These are phyloP conservation scores for Falciphora oryzae DNA, from an alignment of 2,329 filamentous ascomycete genomes.

Conservation along the genomic window DNA sequence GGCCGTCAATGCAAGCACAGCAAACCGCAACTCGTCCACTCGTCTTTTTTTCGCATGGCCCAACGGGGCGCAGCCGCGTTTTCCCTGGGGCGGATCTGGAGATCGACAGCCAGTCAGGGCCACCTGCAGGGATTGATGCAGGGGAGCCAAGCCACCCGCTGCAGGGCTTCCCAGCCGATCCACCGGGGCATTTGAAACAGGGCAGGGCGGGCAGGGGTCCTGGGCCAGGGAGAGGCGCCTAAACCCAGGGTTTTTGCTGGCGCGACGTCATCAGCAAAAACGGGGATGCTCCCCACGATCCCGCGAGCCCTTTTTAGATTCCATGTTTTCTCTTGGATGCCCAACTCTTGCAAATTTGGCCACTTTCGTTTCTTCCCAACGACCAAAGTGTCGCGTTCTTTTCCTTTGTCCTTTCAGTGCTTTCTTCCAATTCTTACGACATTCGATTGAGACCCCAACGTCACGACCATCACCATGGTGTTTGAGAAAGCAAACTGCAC, in stretches of 20 bases:
- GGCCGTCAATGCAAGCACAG: background rate
- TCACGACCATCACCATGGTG: slow-evolving; percentile 9
- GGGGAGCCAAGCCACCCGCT: background rate
- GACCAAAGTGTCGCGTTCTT: background rate
- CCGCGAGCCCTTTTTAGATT: background rate
- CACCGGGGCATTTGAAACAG: background rate
- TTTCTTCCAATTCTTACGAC: background rate
- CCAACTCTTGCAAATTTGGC: background rate
- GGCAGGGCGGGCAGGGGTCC: background rate
- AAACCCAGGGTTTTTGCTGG: background rate
- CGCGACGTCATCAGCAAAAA: background rate
- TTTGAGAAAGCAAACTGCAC: slow-evolving; percentile 31
- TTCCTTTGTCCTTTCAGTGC: background rate
- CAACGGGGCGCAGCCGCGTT: background rate
- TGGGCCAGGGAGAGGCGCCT: background rate
- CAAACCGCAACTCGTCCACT: background rate
- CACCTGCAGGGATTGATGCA: background rate
- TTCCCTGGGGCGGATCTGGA: background rate
- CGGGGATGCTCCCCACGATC: no score
- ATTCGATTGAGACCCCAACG: background rate
- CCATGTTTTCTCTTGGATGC: no score
- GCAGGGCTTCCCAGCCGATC: no score
- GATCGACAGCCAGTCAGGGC: background rate
- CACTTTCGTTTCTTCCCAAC: background rate
- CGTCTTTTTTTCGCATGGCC: background rate